A percentile compares a stretch with the other conserved stretches of the same genome.
Conservation (phyloP, 306 rosid species). For the Abrus precatorius region DNA sequence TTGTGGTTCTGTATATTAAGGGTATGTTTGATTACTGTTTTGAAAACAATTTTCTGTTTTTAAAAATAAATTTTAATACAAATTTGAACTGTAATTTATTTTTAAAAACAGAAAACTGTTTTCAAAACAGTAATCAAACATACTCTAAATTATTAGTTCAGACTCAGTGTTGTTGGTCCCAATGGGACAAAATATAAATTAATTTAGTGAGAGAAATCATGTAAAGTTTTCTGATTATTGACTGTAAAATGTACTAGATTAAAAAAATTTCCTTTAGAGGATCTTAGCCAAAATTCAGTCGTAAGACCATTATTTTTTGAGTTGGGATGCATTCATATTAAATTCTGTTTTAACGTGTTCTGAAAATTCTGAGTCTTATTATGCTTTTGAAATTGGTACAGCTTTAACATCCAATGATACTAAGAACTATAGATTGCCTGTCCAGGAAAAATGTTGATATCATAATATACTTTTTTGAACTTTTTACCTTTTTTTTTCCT, state of each 20-base stretch:
- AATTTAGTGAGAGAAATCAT: background rate
- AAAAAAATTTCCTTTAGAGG: background rate
- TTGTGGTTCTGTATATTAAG: background rate
- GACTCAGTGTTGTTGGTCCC: background rate
- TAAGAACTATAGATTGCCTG: conserved; percentile 15
- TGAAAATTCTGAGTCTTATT: background rate
- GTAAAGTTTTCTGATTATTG: conserved; percentile 4
- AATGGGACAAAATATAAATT: background rate
- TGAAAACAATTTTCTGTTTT: no score
- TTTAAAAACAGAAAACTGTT: no score
- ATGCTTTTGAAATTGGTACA: conserved; percentile 3
- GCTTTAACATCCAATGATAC: background rate
- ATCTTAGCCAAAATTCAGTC: background rate
- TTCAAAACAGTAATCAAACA: no score
- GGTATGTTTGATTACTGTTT: no score
- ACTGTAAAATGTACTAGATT: background rate
- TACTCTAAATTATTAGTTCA: conserved; percentile 12
- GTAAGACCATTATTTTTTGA: conserved; percentile 15
- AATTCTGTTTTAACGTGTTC: background rate
- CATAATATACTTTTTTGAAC: conserved; percentile 18
- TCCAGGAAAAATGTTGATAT: conserved; percentile 11
- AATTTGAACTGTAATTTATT: no score
- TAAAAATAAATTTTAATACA: no score
- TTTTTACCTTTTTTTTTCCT: background rate
- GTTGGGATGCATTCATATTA: background rate